phyloP scores from a whole-genome alignment of 345 rosid genomes.

The Atalantia buxifolia region DNA sequence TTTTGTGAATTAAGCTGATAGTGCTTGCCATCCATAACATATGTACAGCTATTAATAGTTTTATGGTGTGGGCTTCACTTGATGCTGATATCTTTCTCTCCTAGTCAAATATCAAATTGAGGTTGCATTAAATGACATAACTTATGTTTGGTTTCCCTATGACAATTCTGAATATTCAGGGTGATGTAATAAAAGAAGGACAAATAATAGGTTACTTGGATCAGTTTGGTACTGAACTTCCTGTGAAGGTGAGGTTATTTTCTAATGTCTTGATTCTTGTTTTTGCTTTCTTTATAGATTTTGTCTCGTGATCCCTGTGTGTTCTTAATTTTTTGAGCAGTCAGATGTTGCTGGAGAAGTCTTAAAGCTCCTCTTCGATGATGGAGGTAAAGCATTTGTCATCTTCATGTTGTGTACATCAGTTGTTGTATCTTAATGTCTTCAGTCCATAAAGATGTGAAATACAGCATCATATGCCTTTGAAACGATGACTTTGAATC shows the following conservation, averaged over 20 bases:
- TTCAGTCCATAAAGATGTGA: background rate
- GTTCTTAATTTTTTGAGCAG: constrained; percentile 46
- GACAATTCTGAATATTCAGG: constrained; percentile 41
- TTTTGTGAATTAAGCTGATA: background rate
- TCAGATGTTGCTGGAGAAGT: constrained; percentile 88
- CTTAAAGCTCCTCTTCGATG: constrained; percentile 70
- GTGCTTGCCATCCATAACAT: background rate
- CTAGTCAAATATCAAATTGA: background rate
- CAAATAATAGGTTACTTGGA: constrained; percentile 84
- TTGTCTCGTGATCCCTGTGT: constrained; percentile 2
- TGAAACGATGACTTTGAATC: no score
- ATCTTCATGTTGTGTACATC: background rate
- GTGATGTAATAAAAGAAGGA: constrained; percentile 78
- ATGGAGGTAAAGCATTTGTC: constrained; percentile 66
- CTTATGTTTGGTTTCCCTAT: background rate
- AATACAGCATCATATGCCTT: no score
- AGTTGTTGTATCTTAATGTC: background rate
- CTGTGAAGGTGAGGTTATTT: constrained; percentile 64
- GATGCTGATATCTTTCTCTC: background rate
- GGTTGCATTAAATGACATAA: background rate
- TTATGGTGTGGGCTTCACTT: background rate
- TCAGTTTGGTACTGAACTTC: constrained; percentile 75
- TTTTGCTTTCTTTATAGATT: background rate
- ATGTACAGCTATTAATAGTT: background rate
- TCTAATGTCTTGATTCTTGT: constrained; percentile 1